A percentile compares a stretch with the other conserved stretches of the same genome.
phyloP scores from a whole-genome alignment of 2,329 filamentous ascomycete species.

The Sphaerostilbella broomeana region DNA sequence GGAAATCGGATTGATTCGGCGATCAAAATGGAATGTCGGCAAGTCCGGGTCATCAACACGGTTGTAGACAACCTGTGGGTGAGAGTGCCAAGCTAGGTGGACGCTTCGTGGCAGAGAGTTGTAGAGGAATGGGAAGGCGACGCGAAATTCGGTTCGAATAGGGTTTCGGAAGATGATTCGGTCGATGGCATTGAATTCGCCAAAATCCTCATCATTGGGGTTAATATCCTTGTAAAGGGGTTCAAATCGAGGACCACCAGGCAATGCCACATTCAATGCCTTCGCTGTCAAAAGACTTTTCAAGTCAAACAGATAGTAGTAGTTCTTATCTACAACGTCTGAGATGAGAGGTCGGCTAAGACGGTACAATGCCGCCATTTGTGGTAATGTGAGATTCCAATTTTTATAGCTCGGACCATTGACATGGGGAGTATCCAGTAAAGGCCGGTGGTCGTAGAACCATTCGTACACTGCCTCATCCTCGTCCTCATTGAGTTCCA shows the following conservation, averaged over 20 bases:
- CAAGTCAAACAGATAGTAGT: slow-evolving; percentile 94
- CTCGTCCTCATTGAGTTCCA: slow-evolving; percentile 93
- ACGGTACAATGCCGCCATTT: slow-evolving; percentile 94
- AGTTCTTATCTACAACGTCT: slow-evolving; percentile 91
- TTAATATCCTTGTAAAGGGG: slow-evolving; percentile 98
- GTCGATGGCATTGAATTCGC: slow-evolving; percentile 98
- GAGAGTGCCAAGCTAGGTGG: slow-evolving; percentile 85
- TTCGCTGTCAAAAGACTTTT: slow-evolving; percentile 95
- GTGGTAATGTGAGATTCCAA: slow-evolving; percentile 87
- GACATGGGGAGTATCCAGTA: slow-evolving; percentile 86
- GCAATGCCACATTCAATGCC: slow-evolving; percentile 92
- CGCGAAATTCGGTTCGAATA: slow-evolving; percentile 90
- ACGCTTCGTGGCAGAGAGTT: slow-evolving; percentile 95
- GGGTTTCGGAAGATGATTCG: slow-evolving; percentile 96
- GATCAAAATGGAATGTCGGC: slow-evolving; percentile 95
- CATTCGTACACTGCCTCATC: slow-evolving; percentile 89
- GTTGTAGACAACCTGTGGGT: slow-evolving; percentile 88
- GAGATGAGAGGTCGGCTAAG: slow-evolving; percentile 85
- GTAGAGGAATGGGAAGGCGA: slow-evolving; percentile 91
- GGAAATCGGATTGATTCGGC: slow-evolving; percentile 95
- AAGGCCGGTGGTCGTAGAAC: slow-evolving; percentile 92
- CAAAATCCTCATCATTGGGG: slow-evolving; percentile 97
- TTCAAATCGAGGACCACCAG: slow-evolving; percentile 95
- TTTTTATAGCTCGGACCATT: slow-evolving; percentile 95
- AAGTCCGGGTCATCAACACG: slow-evolving; percentile 81